Base-by-base conservation (phyloP, 1,284 basidiomycete genomes). In the Fomitopsis pinicola region DNA sequence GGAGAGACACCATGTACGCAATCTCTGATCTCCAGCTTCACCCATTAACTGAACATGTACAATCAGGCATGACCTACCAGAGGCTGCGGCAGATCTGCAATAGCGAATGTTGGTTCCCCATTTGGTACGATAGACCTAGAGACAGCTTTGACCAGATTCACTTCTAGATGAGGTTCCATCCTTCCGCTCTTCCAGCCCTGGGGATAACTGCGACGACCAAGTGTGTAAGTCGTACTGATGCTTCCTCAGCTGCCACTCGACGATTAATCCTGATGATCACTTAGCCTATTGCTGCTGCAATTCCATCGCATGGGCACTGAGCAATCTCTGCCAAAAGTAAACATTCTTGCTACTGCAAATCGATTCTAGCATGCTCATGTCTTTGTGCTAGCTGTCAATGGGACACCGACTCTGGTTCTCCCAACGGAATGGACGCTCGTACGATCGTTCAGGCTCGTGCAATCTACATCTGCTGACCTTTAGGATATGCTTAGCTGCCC, bases 251-350 rank as follows among this genome's bases (percentile, higher is more conserved):
- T 15, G 3, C 5, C 15, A 28, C 19, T 15, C 9, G 19, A 40
- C 5, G 9, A 15, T 22, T 50, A 4, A 50, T 7, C 15, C 5
- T 4, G 10, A 14, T 8, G 26, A n/a, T 12, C 15, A 15, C 33
- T 3, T 33, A 67, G 66, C 60, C 10, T 35, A 42, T 12, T 67
- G 66, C 28, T 67, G 66, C 40, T 67, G 66, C 55, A 67, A 67
- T 30, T 62, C 63, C 1, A 26, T 67, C 3, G 58, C 66, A 3
- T 67, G 62, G 54, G 59, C 64, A n/a, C 55, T 67, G 33, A 67
- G 66, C 50, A 66, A 66, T 64, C 59, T 66, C 1, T 67, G 66
- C 55, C 58, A 64, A 59, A 64, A 63, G 66, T 67, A 26, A 5
- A 60, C 44, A 15, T 26, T 7, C 5, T 15, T 42, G 3, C 1